Base-by-base conservation (phyloP, 2,329 filamentous ascomycete genomes). In the Paraphoma chrysanthemicola region DNA sequence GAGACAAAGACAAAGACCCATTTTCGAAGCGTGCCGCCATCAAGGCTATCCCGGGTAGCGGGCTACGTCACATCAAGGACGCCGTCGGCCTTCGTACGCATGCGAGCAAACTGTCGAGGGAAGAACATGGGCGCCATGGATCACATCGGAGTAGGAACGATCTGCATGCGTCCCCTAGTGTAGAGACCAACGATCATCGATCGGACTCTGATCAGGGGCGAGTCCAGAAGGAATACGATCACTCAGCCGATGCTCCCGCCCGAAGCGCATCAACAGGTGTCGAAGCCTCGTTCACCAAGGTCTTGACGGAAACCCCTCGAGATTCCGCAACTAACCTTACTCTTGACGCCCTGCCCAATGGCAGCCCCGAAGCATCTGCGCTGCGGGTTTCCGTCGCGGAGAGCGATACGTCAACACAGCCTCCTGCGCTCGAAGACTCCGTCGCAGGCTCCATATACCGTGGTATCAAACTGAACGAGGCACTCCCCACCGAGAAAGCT, bases 1-100 rank as follows among this genome's bases (percentile, higher is more conserved):
- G 82, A 54, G 71, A 72, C 17, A 85, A 86, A 60, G 82, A 84
- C 29, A 85, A 87, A 61, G 83, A 85, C 14, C 78, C 82, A 18
- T 73, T 86, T 23, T 85, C 88, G 30, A 88, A 85, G 63, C 64
- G 72, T 33, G 85, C 86, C 0, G 85, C 92, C 14, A 90, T 93
- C 75, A 95, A 91, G 73, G 91, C 86, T 5, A 90, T 96, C 75
- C 91, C 92, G 44, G 88, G 90, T 45, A 92, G 90, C 53, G 92
- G 93, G 0, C 84, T 97, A 53, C 91, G 90, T 1, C 88, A 91
- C 36, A 93, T 97, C 73, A 93, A 93, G 70, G 92, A 94, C 71
- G 92, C 88, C 2, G 90, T 97, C 36, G 91, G 91, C 33, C 70
- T 80, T 36, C 76, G 78, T 18, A 74, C 73, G 11, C 78, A 81